phyloP scores from a whole-genome alignment of 2,329 filamentous ascomycete species.

The Botrytis deweyae region DNA sequence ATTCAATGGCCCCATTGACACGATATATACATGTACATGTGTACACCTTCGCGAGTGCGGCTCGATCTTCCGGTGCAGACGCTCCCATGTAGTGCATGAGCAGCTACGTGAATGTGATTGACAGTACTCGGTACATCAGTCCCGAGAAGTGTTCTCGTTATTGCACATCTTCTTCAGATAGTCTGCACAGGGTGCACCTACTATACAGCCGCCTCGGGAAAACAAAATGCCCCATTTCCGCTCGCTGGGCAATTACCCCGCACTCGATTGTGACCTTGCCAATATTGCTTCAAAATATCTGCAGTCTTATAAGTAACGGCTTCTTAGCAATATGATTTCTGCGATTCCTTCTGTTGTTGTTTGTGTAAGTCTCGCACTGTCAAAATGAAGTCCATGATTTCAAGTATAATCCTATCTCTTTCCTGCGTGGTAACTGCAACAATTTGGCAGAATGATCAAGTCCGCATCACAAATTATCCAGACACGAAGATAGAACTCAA shows the following conservation, averaged over 20 bases:
- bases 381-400: slow-evolving; percentile 25
- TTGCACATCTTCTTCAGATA: background rate
- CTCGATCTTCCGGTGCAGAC: background rate
- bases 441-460: slow-evolving; percentile 40
- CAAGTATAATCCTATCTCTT: slow-evolving; percentile 9
- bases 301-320: background rate
- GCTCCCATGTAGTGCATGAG: slow-evolving; percentile 2
- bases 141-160: slow-evolving; percentile 1
- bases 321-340: background rate
- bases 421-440: slow-evolving; percentile 27
- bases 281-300: slow-evolving; percentile 1
- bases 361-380: background rate
- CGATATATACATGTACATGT: background rate
- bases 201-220: slow-evolving; percentile 20
- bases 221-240: slow-evolving; percentile 2
- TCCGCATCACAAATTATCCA: slow-evolving; percentile 44
- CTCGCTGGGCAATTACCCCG: slow-evolving; percentile 9
- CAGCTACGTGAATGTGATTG: background rate
- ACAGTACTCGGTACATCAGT: background rate
- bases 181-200: background rate
- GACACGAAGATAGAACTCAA: slow-evolving; percentile 43
- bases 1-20: background rate
- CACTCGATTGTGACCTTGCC: slow-evolving; percentile 2
- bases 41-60: background rate
- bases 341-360: background rate